Base-by-base conservation (phyloP, 129 eudicot species). In the Helichrysum umbraculigerum region DNA sequence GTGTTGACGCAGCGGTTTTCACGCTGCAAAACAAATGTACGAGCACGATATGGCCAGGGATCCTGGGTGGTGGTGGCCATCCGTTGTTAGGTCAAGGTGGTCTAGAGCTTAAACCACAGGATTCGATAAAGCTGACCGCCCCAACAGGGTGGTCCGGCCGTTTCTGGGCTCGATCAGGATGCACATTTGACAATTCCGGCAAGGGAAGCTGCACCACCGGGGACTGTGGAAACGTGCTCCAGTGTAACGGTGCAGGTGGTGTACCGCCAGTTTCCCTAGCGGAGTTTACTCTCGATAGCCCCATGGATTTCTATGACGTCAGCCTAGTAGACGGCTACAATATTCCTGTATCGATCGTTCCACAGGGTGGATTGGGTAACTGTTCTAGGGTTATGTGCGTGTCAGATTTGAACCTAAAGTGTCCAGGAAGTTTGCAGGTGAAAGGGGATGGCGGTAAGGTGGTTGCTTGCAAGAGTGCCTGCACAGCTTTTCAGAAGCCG, bases 271-370 rank as follows among this genome's bases (percentile, higher is more conserved):
- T 59, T 33, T 79, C 91, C 6, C 84, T 89, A 15, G 83, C 82
- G 11, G 88, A 86, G 78, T 84, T 89, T 71, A 84, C 88, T 9
- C 75, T 89, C 0, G 76, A 76, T 67, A 78, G 87, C 32, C 80
- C 81, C 0, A 7, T 37, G 14, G 89, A 89, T 72, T 86, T 80
- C 39, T 89, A 89, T 28, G 91, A 89, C 42, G 86, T 89, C 25
- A 89, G 96, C 85, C 86, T 89, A 4, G 89, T 86, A 4, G 95
- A 89, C 9, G 95, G 95, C 0, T 84, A 79, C 82, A 89, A 86
- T 25, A n/a, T 89, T 14, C 88, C 85, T 0, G 21, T 89, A 0
- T 84, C 91, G 0, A 73, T 88, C 3, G 30, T 28, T 17, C 94
- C 95, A 7, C 19, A 61, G 0, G 87, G 86, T 20, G 90, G 86